phyloP scores from a whole-genome alignment of 805 yeast species.

The Candida railenensis region DNA sequence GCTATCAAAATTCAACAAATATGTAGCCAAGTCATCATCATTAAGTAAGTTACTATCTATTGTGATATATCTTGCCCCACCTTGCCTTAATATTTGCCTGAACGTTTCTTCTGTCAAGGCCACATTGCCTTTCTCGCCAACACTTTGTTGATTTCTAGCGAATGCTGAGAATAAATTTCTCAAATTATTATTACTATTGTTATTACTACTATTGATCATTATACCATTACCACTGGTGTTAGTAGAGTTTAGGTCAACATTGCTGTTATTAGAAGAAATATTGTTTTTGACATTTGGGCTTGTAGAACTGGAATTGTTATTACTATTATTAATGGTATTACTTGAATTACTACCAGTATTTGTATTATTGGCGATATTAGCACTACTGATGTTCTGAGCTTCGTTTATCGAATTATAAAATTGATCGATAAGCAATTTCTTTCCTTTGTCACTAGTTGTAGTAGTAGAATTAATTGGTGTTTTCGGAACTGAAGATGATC shows the following conservation, averaged over 20 bases:
- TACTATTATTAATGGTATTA: too few species aligned
- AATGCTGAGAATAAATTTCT: background rate
- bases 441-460: slow-evolving; percentile 14
- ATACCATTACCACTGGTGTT: background rate
- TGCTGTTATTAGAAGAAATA: background rate
- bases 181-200: background rate
- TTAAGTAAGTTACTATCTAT: slow-evolving; percentile 11
- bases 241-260: background rate
- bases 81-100: slow-evolving; percentile 14
- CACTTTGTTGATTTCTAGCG: background rate
- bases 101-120: slow-evolving; percentile 12
- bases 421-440: slow-evolving; percentile 40
- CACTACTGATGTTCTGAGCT: background rate
- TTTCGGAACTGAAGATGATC: background rate
- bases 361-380: background rate
- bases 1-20: slow-evolving; percentile 15
- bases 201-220: background rate
- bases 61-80: slow-evolving; percentile 19
- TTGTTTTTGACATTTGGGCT: background rate
- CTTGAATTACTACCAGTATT: too few species aligned
- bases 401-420: slow-evolving; percentile 31
- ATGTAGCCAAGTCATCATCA: slow-evolving; percentile 26
- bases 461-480: background rate
- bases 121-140: background rate
- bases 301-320: background rate